These are phyloP conservation scores for Penicillium expansum DNA, from an alignment of 2,329 filamentous ascomycete species.

Conservation along the genomic window DNA sequence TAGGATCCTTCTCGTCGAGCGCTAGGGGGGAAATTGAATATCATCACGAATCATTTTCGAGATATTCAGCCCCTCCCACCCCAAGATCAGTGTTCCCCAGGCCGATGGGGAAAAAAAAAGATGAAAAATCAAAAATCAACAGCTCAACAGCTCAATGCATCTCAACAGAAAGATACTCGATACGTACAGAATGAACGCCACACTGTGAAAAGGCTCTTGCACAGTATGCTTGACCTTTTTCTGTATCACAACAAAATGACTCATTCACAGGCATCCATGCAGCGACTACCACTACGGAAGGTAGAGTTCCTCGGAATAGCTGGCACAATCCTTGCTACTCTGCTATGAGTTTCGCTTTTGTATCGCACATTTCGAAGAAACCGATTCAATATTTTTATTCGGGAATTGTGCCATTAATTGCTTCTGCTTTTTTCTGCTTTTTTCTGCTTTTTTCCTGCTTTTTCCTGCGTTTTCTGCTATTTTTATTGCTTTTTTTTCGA, in stretches of 20 bases:
- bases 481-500: background rate
- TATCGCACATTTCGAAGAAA: background rate
- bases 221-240: too few species aligned
- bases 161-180: too few species aligned
- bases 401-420: background rate
- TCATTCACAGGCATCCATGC: background rate
- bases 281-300: background rate
- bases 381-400: background rate
- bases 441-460: background rate
- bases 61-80: background rate
- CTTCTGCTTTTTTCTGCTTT: background rate
- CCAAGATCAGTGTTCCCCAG: too few species aligned
- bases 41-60: background rate
- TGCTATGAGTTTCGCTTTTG: background rate
- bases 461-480: background rate
- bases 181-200: background rate
- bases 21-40: too few species aligned
- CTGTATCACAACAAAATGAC: background rate
- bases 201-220: too few species aligned
- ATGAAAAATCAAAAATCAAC: background rate
- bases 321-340: background rate
- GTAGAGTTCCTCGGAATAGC: background rate
- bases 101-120: background rate
- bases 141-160: too few species aligned
- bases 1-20: too few species aligned